A percentile compares a stretch with the other conserved stretches of the same genome.
Evolutionary conservation across 192 early-diverging fungal species (phyloP).

Genomic region (Chytriomyces sp.): DNA sequence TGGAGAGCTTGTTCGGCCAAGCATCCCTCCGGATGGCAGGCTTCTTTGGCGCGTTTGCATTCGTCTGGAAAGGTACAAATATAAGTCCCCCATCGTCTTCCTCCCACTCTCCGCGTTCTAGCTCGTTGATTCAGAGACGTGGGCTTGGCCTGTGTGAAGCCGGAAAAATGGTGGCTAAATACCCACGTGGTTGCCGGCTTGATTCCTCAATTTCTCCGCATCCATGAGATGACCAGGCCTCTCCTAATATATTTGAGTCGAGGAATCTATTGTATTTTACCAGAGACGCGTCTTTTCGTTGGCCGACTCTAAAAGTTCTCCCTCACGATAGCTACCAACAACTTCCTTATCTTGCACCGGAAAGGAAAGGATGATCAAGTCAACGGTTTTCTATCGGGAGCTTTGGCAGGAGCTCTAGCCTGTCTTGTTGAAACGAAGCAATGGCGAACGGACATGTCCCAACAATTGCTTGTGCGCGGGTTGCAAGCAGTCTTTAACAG

Average conservation of each 20-base stretch:
- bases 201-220: no score
- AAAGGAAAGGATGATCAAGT: conserved; percentile 29
- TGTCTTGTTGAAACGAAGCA: conserved; percentile 44
- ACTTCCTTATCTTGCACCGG: background rate
- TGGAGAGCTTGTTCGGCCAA: background rate
- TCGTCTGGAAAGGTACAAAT: conserved; percentile 22
- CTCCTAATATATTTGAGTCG: no score
- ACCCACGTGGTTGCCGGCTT: no score
- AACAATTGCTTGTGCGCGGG: conserved; percentile 36
- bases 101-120: background rate
- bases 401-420: conserved; percentile 41
- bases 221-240: no score
- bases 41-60: conserved; percentile 24
- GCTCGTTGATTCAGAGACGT: background rate
- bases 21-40: conserved; percentile 8
- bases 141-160: no score
- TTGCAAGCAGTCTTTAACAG: conserved; percentile 39
- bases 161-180: no score
- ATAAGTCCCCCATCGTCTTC: background rate
- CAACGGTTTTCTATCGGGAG: conserved; percentile 41
- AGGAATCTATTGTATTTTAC: no score
- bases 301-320: background rate
- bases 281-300: no score
- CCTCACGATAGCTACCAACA: background rate
- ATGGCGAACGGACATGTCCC: conserved; percentile 45